A percentile compares a stretch with the other conserved stretches of the same genome.
These are phyloP conservation scores for Ophiostoma novo-ulmi DNA, from an alignment of 2,329 filamentous ascomycete species.

Conservation along the genomic window DNA sequence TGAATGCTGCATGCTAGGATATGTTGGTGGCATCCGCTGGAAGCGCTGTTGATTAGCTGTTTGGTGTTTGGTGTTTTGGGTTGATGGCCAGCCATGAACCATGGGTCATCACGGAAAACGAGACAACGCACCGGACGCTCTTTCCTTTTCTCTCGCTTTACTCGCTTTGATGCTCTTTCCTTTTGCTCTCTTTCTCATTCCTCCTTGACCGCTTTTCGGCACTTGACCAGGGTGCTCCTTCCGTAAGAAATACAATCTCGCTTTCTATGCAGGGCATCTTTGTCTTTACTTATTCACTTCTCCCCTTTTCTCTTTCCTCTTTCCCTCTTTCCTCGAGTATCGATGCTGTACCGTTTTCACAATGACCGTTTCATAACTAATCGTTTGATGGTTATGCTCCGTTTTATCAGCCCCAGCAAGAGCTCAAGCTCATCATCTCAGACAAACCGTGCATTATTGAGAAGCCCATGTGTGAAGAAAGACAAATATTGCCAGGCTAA, in stretches of 20 bases:
- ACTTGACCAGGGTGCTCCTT: conserved; percentile 2
- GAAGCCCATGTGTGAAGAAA: conserved; percentile 1
- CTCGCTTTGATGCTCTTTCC: neutral
- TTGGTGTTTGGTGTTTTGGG: neutral
- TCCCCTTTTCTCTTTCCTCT: no score
- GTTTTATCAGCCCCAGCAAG: neutral
- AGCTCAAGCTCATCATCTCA: neutral
- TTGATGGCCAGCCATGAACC: neutral
- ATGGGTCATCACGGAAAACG: neutral
- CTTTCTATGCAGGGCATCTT: neutral
- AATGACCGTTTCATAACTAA: neutral
- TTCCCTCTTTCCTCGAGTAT: neutral
- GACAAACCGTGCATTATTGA: conserved; percentile 5
- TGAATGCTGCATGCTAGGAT: neutral
- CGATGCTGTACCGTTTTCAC: neutral
- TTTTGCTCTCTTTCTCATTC: neutral
- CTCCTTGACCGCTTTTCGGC: conserved; percentile 6
- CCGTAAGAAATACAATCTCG: neutral
- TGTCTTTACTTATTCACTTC: neutral
- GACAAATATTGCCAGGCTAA: neutral
- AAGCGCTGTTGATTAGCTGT: neutral
- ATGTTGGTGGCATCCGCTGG: conserved; percentile 3
- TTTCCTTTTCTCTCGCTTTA: neutral
- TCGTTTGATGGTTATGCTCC: neutral
- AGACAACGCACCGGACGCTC: conserved; percentile 3